Base-by-base conservation (phyloP, 352 stramenopile genomes). In the Globisporangium irregulare region DNA sequence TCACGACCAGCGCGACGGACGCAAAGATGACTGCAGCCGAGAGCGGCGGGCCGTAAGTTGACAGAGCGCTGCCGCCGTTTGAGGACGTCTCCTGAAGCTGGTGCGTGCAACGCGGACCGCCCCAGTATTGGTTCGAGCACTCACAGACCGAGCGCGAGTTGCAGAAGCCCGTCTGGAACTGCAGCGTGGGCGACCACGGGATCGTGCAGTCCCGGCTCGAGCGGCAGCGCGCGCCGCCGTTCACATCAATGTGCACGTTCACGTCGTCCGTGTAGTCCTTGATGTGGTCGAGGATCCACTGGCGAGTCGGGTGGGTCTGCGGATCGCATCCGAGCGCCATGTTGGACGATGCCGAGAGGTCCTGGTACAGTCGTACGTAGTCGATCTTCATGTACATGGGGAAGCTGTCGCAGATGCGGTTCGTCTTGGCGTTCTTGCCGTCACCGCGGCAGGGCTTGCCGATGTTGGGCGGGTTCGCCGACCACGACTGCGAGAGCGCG, bases 401-500 rank as follows among this genome's bases (percentile, higher is more conserved):
- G 68, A 96, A 92, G 59, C 73, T 84, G 64, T 94, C 77, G 69
- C 89, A 96, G 55, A 91, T 87, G 72, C 73, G 84, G 72, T 90
- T 91, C 64, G 55, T 62, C 43, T 78, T 66, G 0, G 68, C 46
- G 34, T 82, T 53, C n/a, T 79, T 74, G n/a, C 82, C 84, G 59
- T 91, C 73, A 34, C 82, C 81, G 9, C 84, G 82, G 36, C 83
- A 91, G 1, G 75, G 73, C 29, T 84, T 73, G 24, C 79, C 82
- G 0, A 73, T 68, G 62, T 93, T 91, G 9, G 82, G 83, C 7
- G 84, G 85, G 55, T 73, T 75, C 12, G 84, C 72, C 0, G 81
- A 92, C 95, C 95, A 98, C 66, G 89, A 73, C 22, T 78, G 77
- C 20, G 89, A 97, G 34, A 98, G 71, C 0, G 95, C 95, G 27